Conservation (phyloP, 805 yeast species). For the Debaryomyces castellii region DNA sequence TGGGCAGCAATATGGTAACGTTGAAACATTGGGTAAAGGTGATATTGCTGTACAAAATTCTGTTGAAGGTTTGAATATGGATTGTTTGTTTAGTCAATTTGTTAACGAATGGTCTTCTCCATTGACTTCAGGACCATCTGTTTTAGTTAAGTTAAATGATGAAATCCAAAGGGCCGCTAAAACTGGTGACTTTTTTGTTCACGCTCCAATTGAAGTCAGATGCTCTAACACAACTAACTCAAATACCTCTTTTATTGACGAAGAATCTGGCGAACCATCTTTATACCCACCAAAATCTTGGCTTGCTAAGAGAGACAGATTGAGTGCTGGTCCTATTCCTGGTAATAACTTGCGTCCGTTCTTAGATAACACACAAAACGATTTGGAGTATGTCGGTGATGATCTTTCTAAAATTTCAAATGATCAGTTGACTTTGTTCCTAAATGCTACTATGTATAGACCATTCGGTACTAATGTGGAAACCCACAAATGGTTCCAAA, state of each 20-base stretch:
- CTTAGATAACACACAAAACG: constrained; percentile 73
- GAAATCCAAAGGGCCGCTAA: constrained; percentile 61
- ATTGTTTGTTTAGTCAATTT: constrained; percentile 89
- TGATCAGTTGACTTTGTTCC: constrained; percentile 77
- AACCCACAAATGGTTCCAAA: constrained; percentile 74
- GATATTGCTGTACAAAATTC: constrained; percentile 73
- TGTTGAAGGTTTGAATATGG: constrained; percentile 90
- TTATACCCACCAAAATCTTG: constrained; percentile 48
- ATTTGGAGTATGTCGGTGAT: constrained; percentile 51
- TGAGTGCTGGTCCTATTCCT: constrained; percentile 73
- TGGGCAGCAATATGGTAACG: constrained; percentile 75
- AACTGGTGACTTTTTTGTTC: constrained; percentile 72
- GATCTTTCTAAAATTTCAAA: constrained; percentile 53
- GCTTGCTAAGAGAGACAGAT: constrained; percentile 47
- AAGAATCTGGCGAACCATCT: constrained; percentile 34
- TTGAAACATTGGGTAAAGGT: constrained; percentile 63
- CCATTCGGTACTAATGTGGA: constrained; percentile 82
- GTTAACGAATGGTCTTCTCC: constrained; percentile 99
- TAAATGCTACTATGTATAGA: constrained; percentile 93
- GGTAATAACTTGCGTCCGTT: constrained; percentile 84
- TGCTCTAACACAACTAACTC: constrained; percentile 79
- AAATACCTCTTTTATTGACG: constrained; percentile 31
- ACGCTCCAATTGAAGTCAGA: constrained; percentile 93
- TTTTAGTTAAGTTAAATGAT: constrained; percentile 59
- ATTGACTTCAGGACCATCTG: constrained; percentile 69